These are phyloP conservation scores for Lagerstroemia speciosa DNA, from an alignment of 345 rosid species.

Conservation along the genomic window DNA sequence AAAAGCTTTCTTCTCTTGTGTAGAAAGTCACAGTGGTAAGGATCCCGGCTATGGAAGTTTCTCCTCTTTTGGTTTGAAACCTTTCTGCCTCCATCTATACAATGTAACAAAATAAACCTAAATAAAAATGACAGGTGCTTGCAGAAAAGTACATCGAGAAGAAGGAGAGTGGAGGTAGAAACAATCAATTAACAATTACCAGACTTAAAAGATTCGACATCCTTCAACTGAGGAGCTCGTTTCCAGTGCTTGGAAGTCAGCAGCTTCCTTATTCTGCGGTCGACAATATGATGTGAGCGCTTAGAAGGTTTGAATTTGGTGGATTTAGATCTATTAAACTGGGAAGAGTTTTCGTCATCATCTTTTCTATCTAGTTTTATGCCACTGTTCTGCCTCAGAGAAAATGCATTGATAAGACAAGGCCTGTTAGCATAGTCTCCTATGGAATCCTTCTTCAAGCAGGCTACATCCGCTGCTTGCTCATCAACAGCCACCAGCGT, in stretches of 20 bases:
- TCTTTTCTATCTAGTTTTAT: constrained; percentile 55
- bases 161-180: not conserved
- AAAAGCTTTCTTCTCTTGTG: constrained; percentile 59
- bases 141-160: not conserved
- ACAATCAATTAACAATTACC: constrained; percentile 28
- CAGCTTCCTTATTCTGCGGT: constrained; percentile 52
- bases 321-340: constrained; percentile 38
- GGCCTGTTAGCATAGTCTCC: constrained; percentile 22
- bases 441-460: constrained; percentile 33
- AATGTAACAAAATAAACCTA: constrained; percentile 11
- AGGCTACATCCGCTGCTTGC: constrained; percentile 20
- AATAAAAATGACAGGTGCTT: not conserved
- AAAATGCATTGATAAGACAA: constrained; percentile 24
- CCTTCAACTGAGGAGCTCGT: constrained; percentile 48
- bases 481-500: constrained; percentile 14
- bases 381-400: constrained; percentile 18
- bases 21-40: constrained; percentile 33
- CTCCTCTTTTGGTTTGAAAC: constrained; percentile 56
- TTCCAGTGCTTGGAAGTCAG: constrained; percentile 59
- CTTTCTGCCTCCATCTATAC: constrained; percentile 45
- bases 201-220: constrained; percentile 41
- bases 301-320: constrained; percentile 43
- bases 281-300: constrained; percentile 48
- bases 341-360: constrained; percentile 61
- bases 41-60: constrained; percentile 28